Evolutionary conservation across 257 asterid genomes (phyloP), one percentile per base, ranked within the genome.

Genomic region (Misopates orontium): DNA sequence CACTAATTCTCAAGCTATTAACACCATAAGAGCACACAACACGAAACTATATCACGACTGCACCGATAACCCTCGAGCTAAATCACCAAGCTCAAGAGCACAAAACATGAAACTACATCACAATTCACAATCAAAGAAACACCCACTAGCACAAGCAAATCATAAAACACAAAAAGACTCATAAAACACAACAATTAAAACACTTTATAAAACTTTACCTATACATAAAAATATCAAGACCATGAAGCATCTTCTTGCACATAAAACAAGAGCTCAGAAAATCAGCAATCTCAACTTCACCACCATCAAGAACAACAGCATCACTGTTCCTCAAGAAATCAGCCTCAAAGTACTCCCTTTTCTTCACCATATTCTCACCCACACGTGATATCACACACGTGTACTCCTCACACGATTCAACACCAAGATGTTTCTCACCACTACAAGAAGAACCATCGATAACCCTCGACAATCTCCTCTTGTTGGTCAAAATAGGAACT

Each of bases 171-270:
- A 60, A 60, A 19, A 51, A 68, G 13, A 21, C 44, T 13, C 31
- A 17, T 31, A 16, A 49, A 40, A 25, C 24, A 32, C 24, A 72
- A 74, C n/a, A 16, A 41, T 52, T 5, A 15, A 67, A 52, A 14
- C 49, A 12, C 48, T 18, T 23, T 4, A 40, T 15, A 45, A 65
- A 13, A 60, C 12, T 50, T 45, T 81, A 87, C 97, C 95, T 90
- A 85, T 90, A 90, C 90, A 90, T 90, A 72, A 84, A 90, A 73
- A 90, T 89, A 75, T 90, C 96, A 88, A 90, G 67, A 15, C 97
- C 97, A 42, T 90, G 83, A 70, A 90, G 97, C 85, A 64, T 67
- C 82, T 90, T 90, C 79, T 78, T 61, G 79, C 96, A 90, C 36
- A 85, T 87, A 78, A 79, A 83, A 83, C 97, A 90, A 24, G 90